Percentiles rank a stretch among this genome's conserved stretches.
These are phyloP conservation scores for Fusarium hainanense DNA, from an alignment of 2,329 filamentous ascomycete species.

Conservation along the genomic window DNA sequence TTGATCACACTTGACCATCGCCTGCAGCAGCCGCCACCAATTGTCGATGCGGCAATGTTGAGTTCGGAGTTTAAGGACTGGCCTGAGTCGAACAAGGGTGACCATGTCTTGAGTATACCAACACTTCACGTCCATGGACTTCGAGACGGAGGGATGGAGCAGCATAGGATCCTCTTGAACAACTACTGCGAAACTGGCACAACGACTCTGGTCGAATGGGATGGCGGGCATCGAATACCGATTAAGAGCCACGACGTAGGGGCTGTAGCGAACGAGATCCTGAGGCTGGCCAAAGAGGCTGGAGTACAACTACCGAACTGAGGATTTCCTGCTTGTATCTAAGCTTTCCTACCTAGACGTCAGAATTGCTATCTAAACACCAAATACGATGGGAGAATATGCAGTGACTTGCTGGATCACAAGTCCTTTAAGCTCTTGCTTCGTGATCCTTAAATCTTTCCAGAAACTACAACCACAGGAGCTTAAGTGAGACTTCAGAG, in stretches of 20 bases:
- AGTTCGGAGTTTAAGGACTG: slow-evolving; percentile 44
- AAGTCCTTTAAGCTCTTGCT: no score
- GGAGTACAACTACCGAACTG: slow-evolving; percentile 14
- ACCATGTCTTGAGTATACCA: slow-evolving; percentile 48
- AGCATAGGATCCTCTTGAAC: slow-evolving; percentile 61
- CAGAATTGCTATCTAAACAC: no score
- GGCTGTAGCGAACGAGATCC: slow-evolving; percentile 43
- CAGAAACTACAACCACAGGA: no score
- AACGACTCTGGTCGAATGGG: slow-evolving; percentile 74
- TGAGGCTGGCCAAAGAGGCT: slow-evolving; percentile 40
- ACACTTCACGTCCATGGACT: slow-evolving; percentile 59
- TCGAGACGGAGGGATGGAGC: slow-evolving; percentile 69
- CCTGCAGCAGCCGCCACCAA: slow-evolving; percentile 63
- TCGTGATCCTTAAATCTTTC: no score
- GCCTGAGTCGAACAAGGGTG: slow-evolving; percentile 61
- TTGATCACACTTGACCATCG: slow-evolving; percentile 52
- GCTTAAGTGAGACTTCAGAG: no score
- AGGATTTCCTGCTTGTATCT: background rate
- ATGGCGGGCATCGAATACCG: slow-evolving; percentile 76
- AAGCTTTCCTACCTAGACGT: no score
- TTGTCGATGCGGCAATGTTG: slow-evolving; percentile 40
- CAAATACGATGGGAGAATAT: no score
- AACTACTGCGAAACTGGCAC: slow-evolving; percentile 69
- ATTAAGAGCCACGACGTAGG: slow-evolving; percentile 75
- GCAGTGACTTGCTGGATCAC: no score